phyloP scores from a whole-genome alignment of 768 basidiomycete species.

The Lentinula guzmanii region DNA sequence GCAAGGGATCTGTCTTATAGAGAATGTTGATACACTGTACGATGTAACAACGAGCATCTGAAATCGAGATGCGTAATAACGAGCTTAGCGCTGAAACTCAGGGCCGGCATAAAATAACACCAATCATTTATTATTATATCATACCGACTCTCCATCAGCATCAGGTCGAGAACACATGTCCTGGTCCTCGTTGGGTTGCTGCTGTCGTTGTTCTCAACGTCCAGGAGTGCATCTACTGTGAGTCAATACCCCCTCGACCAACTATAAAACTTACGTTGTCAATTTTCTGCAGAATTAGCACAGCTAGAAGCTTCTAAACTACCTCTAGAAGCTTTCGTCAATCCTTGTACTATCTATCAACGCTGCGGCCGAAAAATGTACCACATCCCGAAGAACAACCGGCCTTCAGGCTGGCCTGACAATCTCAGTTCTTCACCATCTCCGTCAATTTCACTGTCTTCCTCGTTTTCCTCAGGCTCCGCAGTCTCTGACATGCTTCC shows the following conservation, averaged over 20 bases:
- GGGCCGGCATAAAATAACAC: background rate
- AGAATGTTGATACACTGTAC: background rate
- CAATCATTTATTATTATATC: background rate
- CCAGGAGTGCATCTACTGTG: conserved; percentile 9
- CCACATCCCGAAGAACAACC: background rate
- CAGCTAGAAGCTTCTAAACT: conserved; percentile 8
- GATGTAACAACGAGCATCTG: background rate
- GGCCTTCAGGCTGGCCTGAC: conserved; percentile 12
- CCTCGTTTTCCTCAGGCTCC: conserved; percentile 38
- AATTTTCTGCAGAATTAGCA: conserved; percentile 1
- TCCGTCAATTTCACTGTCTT: conserved; percentile 28
- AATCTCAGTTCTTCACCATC: conserved; percentile 33
- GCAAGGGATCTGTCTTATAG: background rate
- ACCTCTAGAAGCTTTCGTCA: background rate
- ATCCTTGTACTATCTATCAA: background rate
- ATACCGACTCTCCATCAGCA: conserved; percentile 4
- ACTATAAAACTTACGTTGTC: background rate
- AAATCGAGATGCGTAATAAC: too few species aligned
- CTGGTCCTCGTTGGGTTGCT: background rate
- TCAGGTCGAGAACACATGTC: conserved; percentile 6
- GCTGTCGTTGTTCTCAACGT: conserved; percentile 4
- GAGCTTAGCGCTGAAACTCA: background rate
- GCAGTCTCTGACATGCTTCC: conserved; percentile 33
- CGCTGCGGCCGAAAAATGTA: conserved; percentile 3
- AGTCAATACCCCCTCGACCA: background rate